Evolutionary conservation across 2,329 filamentous ascomycete genomes (phyloP), one percentile per base, ranked within the genome.

Genomic region (Colletotrichum sp.): DNA sequence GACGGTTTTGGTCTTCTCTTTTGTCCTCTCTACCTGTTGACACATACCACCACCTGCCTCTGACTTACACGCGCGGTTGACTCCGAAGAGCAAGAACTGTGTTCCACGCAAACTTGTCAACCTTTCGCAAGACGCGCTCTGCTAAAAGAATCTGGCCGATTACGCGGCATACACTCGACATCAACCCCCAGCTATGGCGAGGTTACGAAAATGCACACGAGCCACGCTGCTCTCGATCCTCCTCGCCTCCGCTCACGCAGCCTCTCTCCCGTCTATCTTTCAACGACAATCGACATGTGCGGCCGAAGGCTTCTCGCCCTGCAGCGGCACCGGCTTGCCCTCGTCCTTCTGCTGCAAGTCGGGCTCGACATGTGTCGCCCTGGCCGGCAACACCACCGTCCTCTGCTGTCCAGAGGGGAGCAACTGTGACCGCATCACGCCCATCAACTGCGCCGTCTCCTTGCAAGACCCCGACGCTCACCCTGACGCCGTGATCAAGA

Each of bases 291-390:
- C 85, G 55, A 88, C 86, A 48, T 94, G 93, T 83, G 84, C 88
- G 52, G 87, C 89, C 44, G 80, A 86, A 18, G 79, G 82, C 67
- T 89, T 91, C 72, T 82, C 84, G 22, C 86, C 88, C 78, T 95
- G 93, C 81, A 84, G 89, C 24, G 84, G 89, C 28, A 81, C 84
- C 32, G 86, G 85, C 34, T 87, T 95, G 26, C 93, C 93, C 2
- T 86, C 85, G 68, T 88, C 90, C 81, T 95, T 96, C 82, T 95
- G 94, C 86, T 96, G 94, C 81, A 84, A 89, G 5, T 76, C 84
- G 32, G 84, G 82, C 22, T 85, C 88, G 8, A 87, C 81, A 4
- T 96, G 94, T 84, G 85, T 91, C 55, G 80, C 88, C 2, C 88
- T 96, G 63, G 93, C 93, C 13, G 90, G 86, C n/a, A 85, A 88